Evolutionary conservation across 208 protist species (phyloP).

Genomic region (Trypanosoma theileri): DNA sequence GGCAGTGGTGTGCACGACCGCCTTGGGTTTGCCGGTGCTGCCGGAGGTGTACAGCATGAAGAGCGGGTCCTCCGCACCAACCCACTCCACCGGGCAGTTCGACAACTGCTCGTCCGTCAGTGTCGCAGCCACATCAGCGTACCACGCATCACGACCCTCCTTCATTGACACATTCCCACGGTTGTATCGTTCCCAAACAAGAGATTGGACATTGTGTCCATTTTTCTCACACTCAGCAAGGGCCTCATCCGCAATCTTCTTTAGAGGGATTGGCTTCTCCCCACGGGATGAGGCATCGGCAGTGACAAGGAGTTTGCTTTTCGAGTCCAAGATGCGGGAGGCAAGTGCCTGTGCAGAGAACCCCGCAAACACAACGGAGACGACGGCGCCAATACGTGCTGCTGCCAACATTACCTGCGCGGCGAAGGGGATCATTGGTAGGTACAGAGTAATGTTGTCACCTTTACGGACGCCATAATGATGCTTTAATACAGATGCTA

Average conservation of each 20-base stretch:
- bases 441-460: slow-evolving; percentile 95
- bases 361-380: slow-evolving; percentile 84
- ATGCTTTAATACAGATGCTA: slow-evolving; percentile 90
- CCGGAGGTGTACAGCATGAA: slow-evolving; percentile 98
- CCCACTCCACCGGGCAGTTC: slow-evolving; percentile 80
- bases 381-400: slow-evolving; percentile 95
- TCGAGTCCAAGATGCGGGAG: slow-evolving; percentile 59
- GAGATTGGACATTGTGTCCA: slow-evolving; percentile 33
- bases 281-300: slow-evolving; percentile 83
- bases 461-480: slow-evolving; percentile 90
- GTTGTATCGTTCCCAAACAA: slow-evolving; percentile 58
- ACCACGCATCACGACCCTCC: slow-evolving; percentile 72
- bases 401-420: slow-evolving; percentile 95
- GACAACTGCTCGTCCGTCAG: slow-evolving; percentile 35
- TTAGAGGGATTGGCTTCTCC: slow-evolving; percentile 88
- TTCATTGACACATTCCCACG: slow-evolving; percentile 54
- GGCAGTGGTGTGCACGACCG: slow-evolving; percentile 92
- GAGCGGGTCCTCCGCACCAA: slow-evolving; percentile 94
- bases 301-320: slow-evolving; percentile 75
- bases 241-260: slow-evolving; percentile 84
- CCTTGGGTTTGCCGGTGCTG: slow-evolving; percentile 97
- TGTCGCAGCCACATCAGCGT: slow-evolving; percentile 46
- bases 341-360: slow-evolving; percentile 72
- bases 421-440: slow-evolving; percentile 95
- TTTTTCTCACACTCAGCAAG: slow-evolving; percentile 38